Evolutionary conservation across 305 asterid genomes (phyloP).

Genomic region (Rubia balearica): DNA sequence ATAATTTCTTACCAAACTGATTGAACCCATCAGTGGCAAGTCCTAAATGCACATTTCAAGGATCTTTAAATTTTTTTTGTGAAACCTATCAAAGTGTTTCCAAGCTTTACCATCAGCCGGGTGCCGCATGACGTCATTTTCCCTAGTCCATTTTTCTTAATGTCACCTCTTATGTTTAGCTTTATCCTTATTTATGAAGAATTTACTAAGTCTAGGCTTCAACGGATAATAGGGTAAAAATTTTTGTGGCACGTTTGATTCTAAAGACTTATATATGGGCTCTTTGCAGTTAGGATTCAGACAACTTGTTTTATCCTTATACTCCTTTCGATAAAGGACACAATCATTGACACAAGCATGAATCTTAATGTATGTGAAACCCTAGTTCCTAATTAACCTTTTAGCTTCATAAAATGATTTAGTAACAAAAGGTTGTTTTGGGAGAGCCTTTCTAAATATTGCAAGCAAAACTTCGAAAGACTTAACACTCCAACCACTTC

Average conservation of each 20-base stretch:
- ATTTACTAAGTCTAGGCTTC: background rate
- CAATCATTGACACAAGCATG: background rate
- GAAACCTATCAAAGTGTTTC: background rate
- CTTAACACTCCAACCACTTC: background rate
- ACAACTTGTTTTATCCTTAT: background rate
- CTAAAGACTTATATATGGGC: background rate
- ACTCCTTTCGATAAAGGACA: background rate
- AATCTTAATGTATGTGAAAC: background rate
- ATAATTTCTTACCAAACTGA: constrained; percentile 3
- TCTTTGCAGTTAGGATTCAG: background rate
- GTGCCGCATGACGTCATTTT: background rate
- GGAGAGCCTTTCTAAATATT: background rate
- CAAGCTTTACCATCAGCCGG: background rate
- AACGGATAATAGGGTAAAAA: background rate
- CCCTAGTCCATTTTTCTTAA: background rate
- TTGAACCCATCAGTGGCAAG: background rate
- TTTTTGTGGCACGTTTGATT: background rate
- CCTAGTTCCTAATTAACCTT: background rate
- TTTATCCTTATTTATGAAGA: background rate
- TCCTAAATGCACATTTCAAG: background rate
- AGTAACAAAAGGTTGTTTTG: background rate
- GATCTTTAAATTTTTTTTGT: background rate
- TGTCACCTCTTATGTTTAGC: background rate
- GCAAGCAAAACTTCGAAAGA: background rate
- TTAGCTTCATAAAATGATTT: constrained; percentile 5